Evolutionary conservation across 352 stramenopile genomes (phyloP).

Genomic region (Hyphochytrium catenoides): DNA sequence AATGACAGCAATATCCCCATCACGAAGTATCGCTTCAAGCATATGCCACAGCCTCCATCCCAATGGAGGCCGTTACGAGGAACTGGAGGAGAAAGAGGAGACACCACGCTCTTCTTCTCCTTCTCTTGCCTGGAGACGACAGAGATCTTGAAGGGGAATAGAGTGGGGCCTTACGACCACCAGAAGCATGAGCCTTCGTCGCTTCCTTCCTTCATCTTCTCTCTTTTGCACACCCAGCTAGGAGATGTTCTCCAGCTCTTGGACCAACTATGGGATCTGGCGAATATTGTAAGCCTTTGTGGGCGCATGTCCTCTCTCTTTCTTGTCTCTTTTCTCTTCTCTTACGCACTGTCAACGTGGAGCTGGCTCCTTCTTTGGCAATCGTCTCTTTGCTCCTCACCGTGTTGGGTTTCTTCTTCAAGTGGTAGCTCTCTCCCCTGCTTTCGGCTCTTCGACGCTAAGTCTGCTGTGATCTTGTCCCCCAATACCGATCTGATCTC

Average conservation of each 20-base stretch:
- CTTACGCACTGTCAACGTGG: too few relatives aligned
- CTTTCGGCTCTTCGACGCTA: too few relatives aligned
- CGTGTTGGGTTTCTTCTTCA: too few relatives aligned
- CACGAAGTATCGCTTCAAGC: conserved; percentile 46
- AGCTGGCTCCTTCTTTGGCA: too few relatives aligned
- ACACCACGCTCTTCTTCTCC: conserved; percentile 26
- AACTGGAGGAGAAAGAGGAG: conserved; percentile 5
- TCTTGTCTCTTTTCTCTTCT: too few relatives aligned
- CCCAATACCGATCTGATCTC: too few relatives aligned
- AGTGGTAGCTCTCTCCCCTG: too few relatives aligned
- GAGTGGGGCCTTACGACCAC: conserved; percentile 11
- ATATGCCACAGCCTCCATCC: conserved; percentile 21
- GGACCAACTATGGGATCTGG: conserved; percentile 13
- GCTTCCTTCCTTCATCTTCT: conserved; percentile 37
- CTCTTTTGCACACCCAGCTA: conserved; percentile 31
- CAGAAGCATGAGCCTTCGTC: conserved; percentile 6
- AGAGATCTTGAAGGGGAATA: conserved; percentile 40
- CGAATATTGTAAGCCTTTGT: conserved; percentile 15
- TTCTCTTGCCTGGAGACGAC: conserved; percentile 25
- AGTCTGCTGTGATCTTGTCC: too few relatives aligned
- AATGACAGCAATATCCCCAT: conserved; percentile 34
- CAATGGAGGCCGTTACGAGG: neutral
- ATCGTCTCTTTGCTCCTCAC: too few relatives aligned
- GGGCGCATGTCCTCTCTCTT: too few relatives aligned
- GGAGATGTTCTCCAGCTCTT: conserved; percentile 34